These are phyloP conservation scores for Candida jianshihensis DNA, from an alignment of 805 yeast species.

Conservation along the genomic window DNA sequence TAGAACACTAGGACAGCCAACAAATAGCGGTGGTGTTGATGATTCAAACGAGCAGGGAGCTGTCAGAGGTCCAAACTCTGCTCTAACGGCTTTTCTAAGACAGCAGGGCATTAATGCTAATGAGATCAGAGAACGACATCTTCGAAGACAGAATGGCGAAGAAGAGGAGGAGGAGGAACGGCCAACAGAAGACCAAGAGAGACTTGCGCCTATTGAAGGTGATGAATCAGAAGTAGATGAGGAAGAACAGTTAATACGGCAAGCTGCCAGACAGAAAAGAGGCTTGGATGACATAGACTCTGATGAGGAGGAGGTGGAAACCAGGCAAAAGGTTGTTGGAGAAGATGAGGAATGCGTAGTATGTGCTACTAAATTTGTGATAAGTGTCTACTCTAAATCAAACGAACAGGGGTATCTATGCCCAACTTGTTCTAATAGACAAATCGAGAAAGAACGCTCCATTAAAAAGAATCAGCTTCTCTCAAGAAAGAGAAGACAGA, in stretches of 20 bases:
- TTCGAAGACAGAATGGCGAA: slow-evolving; percentile 23
- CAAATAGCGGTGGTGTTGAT: slow-evolving; percentile 1
- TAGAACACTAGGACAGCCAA: slow-evolving; percentile 13
- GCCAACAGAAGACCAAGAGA: neutral
- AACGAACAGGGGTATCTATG: slow-evolving; percentile 57
- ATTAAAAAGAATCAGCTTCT: slow-evolving; percentile 46
- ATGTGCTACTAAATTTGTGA: slow-evolving; percentile 51
- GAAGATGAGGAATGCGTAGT: slow-evolving; percentile 56
- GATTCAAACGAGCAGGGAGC: slow-evolving; percentile 24
- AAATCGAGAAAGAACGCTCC: slow-evolving; percentile 35
- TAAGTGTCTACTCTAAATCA: slow-evolving; percentile 60
- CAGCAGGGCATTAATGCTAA: slow-evolving; percentile 88
- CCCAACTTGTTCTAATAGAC: slow-evolving; percentile 45
- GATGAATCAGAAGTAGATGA: slow-evolving; percentile 20
- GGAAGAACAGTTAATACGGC: slow-evolving; percentile 26
- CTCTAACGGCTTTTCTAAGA: slow-evolving; percentile 79
- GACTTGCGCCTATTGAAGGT: slow-evolving; percentile 16
- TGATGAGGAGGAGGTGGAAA: slow-evolving; percentile 25
- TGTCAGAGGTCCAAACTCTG: slow-evolving; percentile 60
- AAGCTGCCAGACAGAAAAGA: slow-evolving; percentile 36
- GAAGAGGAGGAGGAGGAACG: slow-evolving; percentile 26
- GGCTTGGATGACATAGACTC: slow-evolving; percentile 27
- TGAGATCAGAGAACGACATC: slow-evolving; percentile 50
- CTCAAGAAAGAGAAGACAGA: slow-evolving; percentile 69
- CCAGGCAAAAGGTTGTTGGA: slow-evolving; percentile 29